Conservation (phyloP, 805 yeast species). For the Teunomyces kruisii region DNA sequence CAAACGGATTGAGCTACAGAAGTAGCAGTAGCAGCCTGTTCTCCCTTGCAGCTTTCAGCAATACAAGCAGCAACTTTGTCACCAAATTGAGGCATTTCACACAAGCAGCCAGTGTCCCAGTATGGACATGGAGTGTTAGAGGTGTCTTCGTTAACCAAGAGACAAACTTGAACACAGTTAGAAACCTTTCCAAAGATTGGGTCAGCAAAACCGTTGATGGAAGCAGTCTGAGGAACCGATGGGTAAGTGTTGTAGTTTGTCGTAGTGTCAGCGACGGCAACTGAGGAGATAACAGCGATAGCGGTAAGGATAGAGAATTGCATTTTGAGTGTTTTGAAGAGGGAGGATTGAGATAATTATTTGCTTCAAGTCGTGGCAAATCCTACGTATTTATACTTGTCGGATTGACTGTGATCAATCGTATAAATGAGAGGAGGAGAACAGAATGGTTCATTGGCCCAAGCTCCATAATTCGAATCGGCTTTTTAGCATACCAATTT, state of each 20-base stretch:
- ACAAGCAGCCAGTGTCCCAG: slow-evolving; percentile 48
- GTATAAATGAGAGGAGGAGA: too few relatives aligned
- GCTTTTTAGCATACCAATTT: too few relatives aligned
- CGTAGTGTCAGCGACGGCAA: slow-evolving; percentile 24
- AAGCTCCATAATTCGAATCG: too few relatives aligned
- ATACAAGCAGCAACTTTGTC: slow-evolving; percentile 36
- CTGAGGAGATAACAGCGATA: slow-evolving; percentile 11
- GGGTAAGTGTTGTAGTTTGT: slow-evolving; percentile 38
- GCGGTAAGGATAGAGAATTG: slow-evolving; percentile 4
- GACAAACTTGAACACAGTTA: slow-evolving; percentile 40
- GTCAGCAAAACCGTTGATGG: slow-evolving; percentile 50
- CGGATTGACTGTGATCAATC: too few relatives aligned
- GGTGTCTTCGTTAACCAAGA: slow-evolving; percentile 27
- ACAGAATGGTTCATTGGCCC: too few relatives aligned
- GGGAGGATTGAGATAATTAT: background rate
- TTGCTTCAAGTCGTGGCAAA: background rate
- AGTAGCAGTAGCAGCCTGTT: slow-evolving; percentile 28
- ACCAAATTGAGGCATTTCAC: slow-evolving; percentile 39
- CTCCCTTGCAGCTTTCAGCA: slow-evolving; percentile 24
- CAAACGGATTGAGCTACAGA: slow-evolving; percentile 33
- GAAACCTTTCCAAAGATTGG: slow-evolving; percentile 39
- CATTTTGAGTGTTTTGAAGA: background rate
- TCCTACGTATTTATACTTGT: background rate
- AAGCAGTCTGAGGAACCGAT: slow-evolving; percentile 44
- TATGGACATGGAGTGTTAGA: slow-evolving; percentile 43